Conservation (phyloP, 1,139 yeast genomes). For the Nakaseomyces kungkrabaensis region DNA sequence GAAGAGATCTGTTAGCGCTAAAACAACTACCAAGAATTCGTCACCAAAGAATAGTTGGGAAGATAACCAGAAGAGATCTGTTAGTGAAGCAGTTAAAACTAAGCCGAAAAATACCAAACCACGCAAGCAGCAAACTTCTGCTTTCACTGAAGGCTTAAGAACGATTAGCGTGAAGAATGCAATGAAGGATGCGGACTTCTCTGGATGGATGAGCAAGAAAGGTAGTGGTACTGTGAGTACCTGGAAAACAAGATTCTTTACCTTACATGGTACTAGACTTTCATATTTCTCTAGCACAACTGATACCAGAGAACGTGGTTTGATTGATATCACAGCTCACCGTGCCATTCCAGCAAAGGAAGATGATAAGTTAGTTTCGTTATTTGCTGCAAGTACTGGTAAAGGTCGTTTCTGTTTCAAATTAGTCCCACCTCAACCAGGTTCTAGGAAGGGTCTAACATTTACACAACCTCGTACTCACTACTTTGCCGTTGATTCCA, state of each 20-base stretch:
- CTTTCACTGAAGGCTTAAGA: slow-evolving; percentile 87
- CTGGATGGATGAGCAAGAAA: slow-evolving; percentile 95
- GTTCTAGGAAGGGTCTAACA: slow-evolving; percentile 86
- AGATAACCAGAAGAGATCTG: slow-evolving; percentile 23
- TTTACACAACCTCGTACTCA: slow-evolving; percentile 95
- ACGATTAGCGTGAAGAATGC: slow-evolving; percentile 70
- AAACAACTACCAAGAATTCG: slow-evolving; percentile 14
- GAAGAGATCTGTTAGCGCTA: slow-evolving; percentile 26
- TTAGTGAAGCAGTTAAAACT: slow-evolving; percentile 26
- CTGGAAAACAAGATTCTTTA: slow-evolving; percentile 86
- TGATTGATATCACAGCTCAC: slow-evolving; percentile 92
- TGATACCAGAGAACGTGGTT: slow-evolving; percentile 80
- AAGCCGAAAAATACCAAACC: slow-evolving; percentile 17
- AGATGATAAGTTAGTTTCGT: slow-evolving; percentile 69
- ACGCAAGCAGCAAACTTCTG: slow-evolving; percentile 65
- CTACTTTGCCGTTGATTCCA: slow-evolving; percentile 87
- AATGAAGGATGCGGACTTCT: slow-evolving; percentile 58
- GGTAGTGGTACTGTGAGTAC: slow-evolving; percentile 78
- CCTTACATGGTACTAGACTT: slow-evolving; percentile 83
- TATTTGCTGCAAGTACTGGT: slow-evolving; percentile 89
- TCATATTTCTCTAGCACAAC: slow-evolving; percentile 76
- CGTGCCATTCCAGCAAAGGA: slow-evolving; percentile 69
- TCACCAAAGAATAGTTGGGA: slow-evolving; percentile 12
- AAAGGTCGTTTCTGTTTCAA: slow-evolving; percentile 89
- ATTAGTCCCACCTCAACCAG: slow-evolving; percentile 95